Conservation (phyloP, 2,329 filamentous ascomycete genomes). For the Colletotrichum simmondsii region DNA sequence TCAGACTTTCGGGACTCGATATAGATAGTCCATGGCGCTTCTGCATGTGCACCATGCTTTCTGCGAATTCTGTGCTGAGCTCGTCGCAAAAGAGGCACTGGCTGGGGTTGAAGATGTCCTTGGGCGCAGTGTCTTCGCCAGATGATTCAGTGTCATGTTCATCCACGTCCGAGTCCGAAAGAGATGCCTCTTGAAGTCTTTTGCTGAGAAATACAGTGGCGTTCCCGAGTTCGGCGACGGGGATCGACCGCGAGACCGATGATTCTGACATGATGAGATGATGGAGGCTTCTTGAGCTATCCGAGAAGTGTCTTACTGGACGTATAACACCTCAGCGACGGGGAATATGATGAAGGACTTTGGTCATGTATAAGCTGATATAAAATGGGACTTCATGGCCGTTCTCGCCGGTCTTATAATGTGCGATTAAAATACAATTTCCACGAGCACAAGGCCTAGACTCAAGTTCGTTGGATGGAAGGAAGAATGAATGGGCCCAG, state of each 20-base stretch:
- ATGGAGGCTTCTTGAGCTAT: background rate
- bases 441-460: background rate
- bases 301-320: too few species aligned
- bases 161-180: background rate
- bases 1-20: constrained; percentile 48
- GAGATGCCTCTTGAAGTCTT: background rate
- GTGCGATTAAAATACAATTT: background rate
- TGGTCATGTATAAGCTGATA: too few species aligned
- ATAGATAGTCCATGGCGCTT: constrained; percentile 57
- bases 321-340: too few species aligned
- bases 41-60: constrained; percentile 59
- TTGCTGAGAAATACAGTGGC: background rate
- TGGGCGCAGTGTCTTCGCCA: background rate
- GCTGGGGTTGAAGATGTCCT: constrained; percentile 37
- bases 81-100: constrained; percentile 56
- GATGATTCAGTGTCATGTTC: background rate
- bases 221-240: background rate
- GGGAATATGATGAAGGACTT: too few species aligned
- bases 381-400: background rate
- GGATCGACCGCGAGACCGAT: background rate
- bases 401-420: background rate
- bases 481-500: background rate
- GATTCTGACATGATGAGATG: background rate
- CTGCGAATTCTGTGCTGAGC: constrained; percentile 41
- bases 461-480: background rate